Conservation (phyloP, 2,329 filamentous ascomycete genomes). For the Venturia oleaginea region DNA sequence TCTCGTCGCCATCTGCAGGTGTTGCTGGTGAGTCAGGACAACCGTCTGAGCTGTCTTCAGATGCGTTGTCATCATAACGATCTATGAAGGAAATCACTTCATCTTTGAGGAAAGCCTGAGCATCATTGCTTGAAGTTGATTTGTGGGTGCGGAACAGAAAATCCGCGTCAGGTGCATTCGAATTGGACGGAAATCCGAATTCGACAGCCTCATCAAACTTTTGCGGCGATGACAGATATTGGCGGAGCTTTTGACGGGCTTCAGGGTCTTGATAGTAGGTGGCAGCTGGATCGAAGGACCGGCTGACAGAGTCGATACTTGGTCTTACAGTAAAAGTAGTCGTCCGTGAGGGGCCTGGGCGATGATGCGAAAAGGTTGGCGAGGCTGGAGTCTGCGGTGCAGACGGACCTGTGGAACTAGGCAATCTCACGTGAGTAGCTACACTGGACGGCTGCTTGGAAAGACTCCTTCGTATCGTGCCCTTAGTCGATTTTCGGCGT, state of each 20-base stretch:
- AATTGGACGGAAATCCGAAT: slow-evolving; percentile 71
- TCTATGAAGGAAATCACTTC: slow-evolving; percentile 41
- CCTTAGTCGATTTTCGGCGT: neutral
- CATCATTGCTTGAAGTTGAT: slow-evolving; percentile 38
- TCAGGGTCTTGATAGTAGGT: slow-evolving; percentile 85
- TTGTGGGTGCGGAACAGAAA: slow-evolving; percentile 16
- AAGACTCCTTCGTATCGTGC: neutral
- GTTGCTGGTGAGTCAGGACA: slow-evolving; percentile 27
- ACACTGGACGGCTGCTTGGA: slow-evolving; percentile 1
- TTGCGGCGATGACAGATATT: slow-evolving; percentile 79
- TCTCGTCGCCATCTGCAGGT: slow-evolving; percentile 23
- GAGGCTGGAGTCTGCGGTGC: slow-evolving; percentile 5
- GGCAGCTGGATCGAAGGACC: slow-evolving; percentile 15
- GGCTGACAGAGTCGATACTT: slow-evolving; percentile 11
- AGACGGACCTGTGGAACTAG: slow-evolving; percentile 4
- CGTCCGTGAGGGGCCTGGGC: slow-evolving; percentile 5
- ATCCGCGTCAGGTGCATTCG: slow-evolving; percentile 18
- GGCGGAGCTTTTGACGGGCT: slow-evolving; percentile 73
- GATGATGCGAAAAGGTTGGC: slow-evolving; percentile 10
- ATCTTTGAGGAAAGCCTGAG: slow-evolving; percentile 50
- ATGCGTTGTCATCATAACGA: slow-evolving; percentile 24
- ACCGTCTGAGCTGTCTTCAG: slow-evolving; percentile 16
- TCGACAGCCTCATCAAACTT: slow-evolving; percentile 95
- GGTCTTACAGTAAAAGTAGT: slow-evolving; percentile 3
- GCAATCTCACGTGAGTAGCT: neutral